Percentiles rank a stretch among this genome's conserved stretches.
phyloP scores from a whole-genome alignment of 2,329 filamentous ascomycete species.

The Corniculantispora saksenae region DNA sequence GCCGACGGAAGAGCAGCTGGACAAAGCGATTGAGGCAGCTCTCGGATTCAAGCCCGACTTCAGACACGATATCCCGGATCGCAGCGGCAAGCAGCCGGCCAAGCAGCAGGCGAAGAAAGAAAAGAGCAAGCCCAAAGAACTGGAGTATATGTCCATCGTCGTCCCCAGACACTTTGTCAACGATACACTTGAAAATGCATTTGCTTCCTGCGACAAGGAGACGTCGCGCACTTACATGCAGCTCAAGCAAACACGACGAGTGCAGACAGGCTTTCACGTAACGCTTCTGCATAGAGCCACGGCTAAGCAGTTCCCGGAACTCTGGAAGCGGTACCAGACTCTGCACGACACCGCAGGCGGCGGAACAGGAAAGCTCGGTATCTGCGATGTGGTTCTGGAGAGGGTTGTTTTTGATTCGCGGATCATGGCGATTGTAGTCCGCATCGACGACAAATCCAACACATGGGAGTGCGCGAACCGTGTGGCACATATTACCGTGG shows the following conservation, averaged over 20 bases:
- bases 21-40: conserved; percentile 74
- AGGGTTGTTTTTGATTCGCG: conserved; percentile 80
- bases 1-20: conserved; percentile 72
- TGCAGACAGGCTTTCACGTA: conserved; percentile 89
- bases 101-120: conserved; percentile 32
- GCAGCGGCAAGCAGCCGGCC: conserved; percentile 34
- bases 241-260: conserved; percentile 69
- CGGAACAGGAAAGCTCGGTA: conserved; percentile 50
- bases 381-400: conserved; percentile 65
- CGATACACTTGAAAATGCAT: conserved; percentile 67
- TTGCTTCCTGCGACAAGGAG: conserved; percentile 55
- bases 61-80: conserved; percentile 71
- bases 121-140: conserved; percentile 45
- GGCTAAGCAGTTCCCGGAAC: conserved; percentile 59
- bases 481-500: conserved; percentile 85
- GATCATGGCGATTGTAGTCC: conserved; percentile 88
- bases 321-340: conserved; percentile 75
- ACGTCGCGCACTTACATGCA: conserved; percentile 66
- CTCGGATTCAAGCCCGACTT: conserved; percentile 75
- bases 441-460: conserved; percentile 59
- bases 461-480: conserved; percentile 73
- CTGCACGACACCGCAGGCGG: conserved; percentile 49
- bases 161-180: conserved; percentile 46
- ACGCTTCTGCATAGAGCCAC: conserved; percentile 83
- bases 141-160: conserved; percentile 60